Conservation (phyloP, 202 grass and related monocot species). For the Digitaria exilis region DNA sequence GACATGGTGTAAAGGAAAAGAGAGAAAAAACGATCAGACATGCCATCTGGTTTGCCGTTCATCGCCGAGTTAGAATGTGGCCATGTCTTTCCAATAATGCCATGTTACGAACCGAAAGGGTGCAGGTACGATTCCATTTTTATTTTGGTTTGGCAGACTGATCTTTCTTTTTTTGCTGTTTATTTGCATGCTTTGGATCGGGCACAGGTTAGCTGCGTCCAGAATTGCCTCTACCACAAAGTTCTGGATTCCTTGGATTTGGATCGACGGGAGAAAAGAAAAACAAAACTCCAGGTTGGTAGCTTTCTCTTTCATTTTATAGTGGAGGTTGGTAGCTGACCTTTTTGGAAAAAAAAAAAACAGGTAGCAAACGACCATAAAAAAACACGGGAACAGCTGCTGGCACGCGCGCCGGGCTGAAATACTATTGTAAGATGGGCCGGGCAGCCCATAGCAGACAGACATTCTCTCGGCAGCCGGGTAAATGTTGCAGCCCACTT, state of each 20-base stretch:
- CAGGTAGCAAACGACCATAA: neutral
- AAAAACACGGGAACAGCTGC: too few species aligned
- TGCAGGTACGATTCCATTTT: neutral
- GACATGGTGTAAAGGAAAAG: constrained; percentile 9
- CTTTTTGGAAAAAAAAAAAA: neutral
- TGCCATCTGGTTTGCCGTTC: neutral
- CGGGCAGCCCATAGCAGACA: neutral
- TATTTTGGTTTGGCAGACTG: neutral
- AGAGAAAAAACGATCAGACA: neutral
- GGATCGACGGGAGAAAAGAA: neutral
- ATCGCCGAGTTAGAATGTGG: neutral
- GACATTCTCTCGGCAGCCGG: neutral
- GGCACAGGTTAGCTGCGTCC: neutral
- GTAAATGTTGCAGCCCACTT: neutral
- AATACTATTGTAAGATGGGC: too few species aligned
- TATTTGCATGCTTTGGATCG: neutral
- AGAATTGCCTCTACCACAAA: neutral
- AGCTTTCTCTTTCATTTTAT: neutral
- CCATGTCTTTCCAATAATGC: neutral
- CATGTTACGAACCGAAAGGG: neutral
- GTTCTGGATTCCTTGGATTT: neutral
- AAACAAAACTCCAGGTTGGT: neutral
- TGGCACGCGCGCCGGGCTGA: too few species aligned
- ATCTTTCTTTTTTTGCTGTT: too few species aligned
- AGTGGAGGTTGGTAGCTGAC: neutral